Percentiles rank a stretch among this genome's conserved stretches.
Evolutionary conservation across 164 flowering plant genomes (phyloP).

Genomic region (Santalum album): DNA sequence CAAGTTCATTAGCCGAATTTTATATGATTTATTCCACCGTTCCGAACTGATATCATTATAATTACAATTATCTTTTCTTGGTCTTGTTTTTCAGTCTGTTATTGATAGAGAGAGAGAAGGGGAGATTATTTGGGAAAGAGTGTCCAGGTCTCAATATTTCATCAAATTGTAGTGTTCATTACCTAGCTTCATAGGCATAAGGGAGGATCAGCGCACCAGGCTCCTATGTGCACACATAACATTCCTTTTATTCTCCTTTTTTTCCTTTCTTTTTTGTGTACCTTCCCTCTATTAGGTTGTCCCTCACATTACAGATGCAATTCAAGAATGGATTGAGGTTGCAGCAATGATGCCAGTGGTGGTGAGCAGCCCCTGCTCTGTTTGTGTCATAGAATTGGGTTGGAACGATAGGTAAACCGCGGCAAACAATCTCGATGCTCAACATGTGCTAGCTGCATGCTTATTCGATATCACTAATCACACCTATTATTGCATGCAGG

Average conservation of each 20-base stretch:
- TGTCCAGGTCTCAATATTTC: slow-evolving; percentile 58
- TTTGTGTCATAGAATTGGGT: slow-evolving; percentile 95
- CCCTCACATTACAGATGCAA: slow-evolving; percentile 92
- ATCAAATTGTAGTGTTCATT: no score
- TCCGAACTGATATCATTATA: background rate
- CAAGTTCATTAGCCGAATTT: slow-evolving; percentile 8
- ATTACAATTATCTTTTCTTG: background rate
- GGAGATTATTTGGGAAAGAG: slow-evolving; percentile 96
- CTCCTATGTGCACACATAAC: no score
- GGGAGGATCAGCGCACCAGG: no score
- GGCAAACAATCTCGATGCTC: no score
- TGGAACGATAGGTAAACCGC: slow-evolving; percentile 99
- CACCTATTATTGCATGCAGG: slow-evolving; percentile 40
- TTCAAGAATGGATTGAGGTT: slow-evolving; percentile 94
- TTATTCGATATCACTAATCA: background rate
- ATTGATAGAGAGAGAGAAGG: slow-evolving; percentile 83
- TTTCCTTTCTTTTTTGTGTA: no score
- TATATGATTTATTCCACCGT: no score
- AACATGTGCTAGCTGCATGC: background rate
- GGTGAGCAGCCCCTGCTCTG: slow-evolving; percentile 90
- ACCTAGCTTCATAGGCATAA: no score
- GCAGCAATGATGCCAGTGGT: slow-evolving; percentile 82
- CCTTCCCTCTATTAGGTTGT: slow-evolving; percentile 44
- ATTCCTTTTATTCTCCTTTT: no score
- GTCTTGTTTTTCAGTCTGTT: slow-evolving; percentile 41